phyloP scores from a whole-genome alignment of 2,329 filamentous ascomycete species.

The Fusarium napiforme region DNA sequence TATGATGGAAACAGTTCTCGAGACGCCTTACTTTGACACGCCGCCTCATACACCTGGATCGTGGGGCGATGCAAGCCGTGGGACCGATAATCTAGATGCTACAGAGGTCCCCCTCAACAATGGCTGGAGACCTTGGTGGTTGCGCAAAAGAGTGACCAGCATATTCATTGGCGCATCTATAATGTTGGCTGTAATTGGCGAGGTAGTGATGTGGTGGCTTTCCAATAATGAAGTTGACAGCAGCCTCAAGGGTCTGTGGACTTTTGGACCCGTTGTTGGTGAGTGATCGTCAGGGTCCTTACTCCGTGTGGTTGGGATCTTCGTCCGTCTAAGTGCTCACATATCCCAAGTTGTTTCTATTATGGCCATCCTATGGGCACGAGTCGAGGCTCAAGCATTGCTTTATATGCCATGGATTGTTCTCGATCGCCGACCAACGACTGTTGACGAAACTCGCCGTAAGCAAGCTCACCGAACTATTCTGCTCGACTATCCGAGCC shows the following conservation, averaged over 20 bases:
- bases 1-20: slow-evolving; percentile 37
- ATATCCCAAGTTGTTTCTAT: slow-evolving; percentile 39
- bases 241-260: slow-evolving; percentile 42
- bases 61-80: slow-evolving; percentile 12
- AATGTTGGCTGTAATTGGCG: slow-evolving; percentile 37
- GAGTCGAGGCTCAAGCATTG: slow-evolving; percentile 45
- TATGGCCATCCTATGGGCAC: slow-evolving; percentile 41
- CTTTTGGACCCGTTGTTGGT: slow-evolving; percentile 45
- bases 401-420: slow-evolving; percentile 47
- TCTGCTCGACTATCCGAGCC: slow-evolving; percentile 43
- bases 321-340: slow-evolving; percentile 13
- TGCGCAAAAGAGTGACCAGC: slow-evolving; percentile 33
- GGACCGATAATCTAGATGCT: slow-evolving; percentile 25
- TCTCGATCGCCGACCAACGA: slow-evolving; percentile 39
- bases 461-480: slow-evolving; percentile 45
- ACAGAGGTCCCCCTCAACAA: slow-evolving; percentile 35
- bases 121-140: slow-evolving; percentile 44
- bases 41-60: slow-evolving; percentile 32
- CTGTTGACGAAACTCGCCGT: slow-evolving; percentile 43
- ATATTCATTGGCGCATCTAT: slow-evolving; percentile 37
- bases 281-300: slow-evolving; percentile 31
- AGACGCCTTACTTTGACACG: slow-evolving; percentile 41
- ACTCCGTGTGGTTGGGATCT: slow-evolving; percentile 3
- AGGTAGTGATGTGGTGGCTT: slow-evolving; percentile 41
- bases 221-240: slow-evolving; percentile 32